A percentile compares a stretch with the other conserved stretches of the same genome.
phyloP scores from a whole-genome alignment of 306 rosid genomes.

The Adenanthera pavonina region DNA sequence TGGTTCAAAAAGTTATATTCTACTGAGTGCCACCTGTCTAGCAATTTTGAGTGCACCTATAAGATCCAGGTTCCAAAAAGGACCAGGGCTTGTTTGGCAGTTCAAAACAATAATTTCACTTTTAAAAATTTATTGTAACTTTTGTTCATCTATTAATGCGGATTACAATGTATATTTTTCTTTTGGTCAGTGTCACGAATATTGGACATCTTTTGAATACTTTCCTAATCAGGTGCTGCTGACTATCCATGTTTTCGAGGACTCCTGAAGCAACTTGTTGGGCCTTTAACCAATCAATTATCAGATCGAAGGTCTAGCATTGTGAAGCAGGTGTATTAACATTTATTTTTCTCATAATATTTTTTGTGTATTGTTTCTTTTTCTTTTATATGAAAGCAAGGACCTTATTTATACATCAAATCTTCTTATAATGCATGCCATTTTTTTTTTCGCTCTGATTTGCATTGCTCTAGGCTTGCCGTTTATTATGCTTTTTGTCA shows the following conservation, averaged over 20 bases:
- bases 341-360: background rate
- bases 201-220: conserved; percentile 13
- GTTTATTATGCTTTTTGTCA: conserved; percentile 85
- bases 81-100: conserved; percentile 13
- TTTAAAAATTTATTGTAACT: conserved; percentile 1
- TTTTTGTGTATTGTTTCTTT: background rate
- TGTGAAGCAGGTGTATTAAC: conserved; percentile 87
- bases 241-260: conserved; percentile 88
- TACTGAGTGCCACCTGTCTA: conserved; percentile 18
- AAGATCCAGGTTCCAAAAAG: conserved; percentile 28
- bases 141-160: background rate
- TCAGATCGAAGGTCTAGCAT: conserved; percentile 98
- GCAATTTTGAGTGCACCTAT: conserved; percentile 27
- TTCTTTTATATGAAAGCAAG: background rate
- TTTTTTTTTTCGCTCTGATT: conserved; percentile 31
- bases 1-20: conserved; percentile 24
- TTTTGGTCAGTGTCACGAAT: background rate
- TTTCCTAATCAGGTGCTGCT: conserved; percentile 75
- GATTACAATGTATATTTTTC: background rate
- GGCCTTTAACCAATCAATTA: conserved; percentile 86
- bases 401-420: conserved; percentile 1
- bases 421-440: conserved; percentile 10
- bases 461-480: conserved; percentile 77
- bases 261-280: conserved; percentile 90
- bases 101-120: conserved; percentile 20